Evolutionary conservation across 2,329 filamentous ascomycete genomes (phyloP).

Genomic region (Blumeria graminis): DNA sequence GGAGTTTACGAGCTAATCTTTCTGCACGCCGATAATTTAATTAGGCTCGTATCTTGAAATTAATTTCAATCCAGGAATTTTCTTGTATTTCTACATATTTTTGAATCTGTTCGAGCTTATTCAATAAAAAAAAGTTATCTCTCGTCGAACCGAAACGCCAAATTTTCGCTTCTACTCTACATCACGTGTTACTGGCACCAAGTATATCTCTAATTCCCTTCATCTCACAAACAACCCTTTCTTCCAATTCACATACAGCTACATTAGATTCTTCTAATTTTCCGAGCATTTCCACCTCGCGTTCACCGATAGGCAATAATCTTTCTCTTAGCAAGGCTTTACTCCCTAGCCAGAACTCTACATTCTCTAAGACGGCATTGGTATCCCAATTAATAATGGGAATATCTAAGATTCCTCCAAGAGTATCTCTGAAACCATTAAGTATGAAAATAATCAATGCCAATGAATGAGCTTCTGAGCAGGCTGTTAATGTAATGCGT

Average conservation of each 20-base stretch:
- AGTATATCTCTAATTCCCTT: slow-evolving; percentile 8
- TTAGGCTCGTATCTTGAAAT: too few relatives aligned
- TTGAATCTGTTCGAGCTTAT: too few relatives aligned
- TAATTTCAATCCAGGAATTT: too few relatives aligned
- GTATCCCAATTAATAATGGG: slow-evolving; percentile 54
- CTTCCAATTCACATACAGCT: slow-evolving; percentile 20
- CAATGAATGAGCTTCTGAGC: slow-evolving; percentile 57
- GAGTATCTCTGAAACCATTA: slow-evolving; percentile 32
- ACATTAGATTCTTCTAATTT: slow-evolving; percentile 14
- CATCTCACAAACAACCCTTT: slow-evolving; percentile 42
- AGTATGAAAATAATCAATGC: slow-evolving; percentile 54
- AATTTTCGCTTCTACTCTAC: too few relatives aligned
- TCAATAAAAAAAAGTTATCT: too few relatives aligned
- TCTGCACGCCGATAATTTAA: too few relatives aligned
- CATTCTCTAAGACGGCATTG: slow-evolving; percentile 47
- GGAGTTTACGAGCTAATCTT: too few relatives aligned
- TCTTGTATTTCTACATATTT: too few relatives aligned
- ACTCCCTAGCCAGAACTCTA: slow-evolving; percentile 57
- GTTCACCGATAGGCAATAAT: slow-evolving; percentile 46
- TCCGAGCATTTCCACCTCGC: slow-evolving; percentile 38
- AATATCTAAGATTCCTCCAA: slow-evolving; percentile 44
- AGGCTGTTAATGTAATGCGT: slow-evolving; percentile 46
- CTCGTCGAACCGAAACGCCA: too few relatives aligned
- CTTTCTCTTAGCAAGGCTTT: slow-evolving; percentile 45
- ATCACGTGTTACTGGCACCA: not conserved